Base-by-base conservation (phyloP, 1,284 basidiomycete species). In the Pisolithus thermaeus region DNA sequence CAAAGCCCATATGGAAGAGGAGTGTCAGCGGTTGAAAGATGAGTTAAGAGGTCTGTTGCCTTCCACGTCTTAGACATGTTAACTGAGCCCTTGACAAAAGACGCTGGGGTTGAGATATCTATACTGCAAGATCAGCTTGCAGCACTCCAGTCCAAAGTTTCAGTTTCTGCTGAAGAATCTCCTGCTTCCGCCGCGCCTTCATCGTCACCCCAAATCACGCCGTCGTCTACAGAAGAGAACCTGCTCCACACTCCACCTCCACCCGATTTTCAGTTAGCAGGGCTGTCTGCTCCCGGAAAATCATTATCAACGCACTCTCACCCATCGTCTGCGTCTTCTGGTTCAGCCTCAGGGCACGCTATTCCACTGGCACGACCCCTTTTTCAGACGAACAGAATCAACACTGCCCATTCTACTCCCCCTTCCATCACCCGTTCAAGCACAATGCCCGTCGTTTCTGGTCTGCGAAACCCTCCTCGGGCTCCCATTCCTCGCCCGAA, bases 21-120 rank as follows among this genome's bases (percentile, higher is more conserved):
- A 97, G 63, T 83, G 80, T 48, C 97, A 99, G 70, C 79, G 97
- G 41, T 69, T 97, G 52, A 94, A 87, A 69, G 97, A 99, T 64
- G 94, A 98, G 65, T 71, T 98, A 30, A 74, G 94, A 81, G 95
- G 94, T 94, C 56, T 51, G 79, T 54, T 43, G 37, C 27, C 32
- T 53, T 14, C 44, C 50, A 37, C 39, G 36, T 22, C 40, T 39
- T 30, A 42, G 20, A 55, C 57, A 40, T 47, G 49, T 47, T 49
- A 52, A 55, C 59, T 65, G 51, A 63, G 23, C 54, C 47, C 47
- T 55, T 49, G 49, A 51, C 55, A 43, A 44, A 58, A 92, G 91
- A 94, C 72, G 83, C 90, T 54, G 89, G 85, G 58, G 87, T 87
- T 55, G 94, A 97, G 68, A 80, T 91, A 32, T 80, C 83, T 23